Base-by-base conservation (phyloP, 768 basidiomycete species). In the Saitozyma podzolica region DNA sequence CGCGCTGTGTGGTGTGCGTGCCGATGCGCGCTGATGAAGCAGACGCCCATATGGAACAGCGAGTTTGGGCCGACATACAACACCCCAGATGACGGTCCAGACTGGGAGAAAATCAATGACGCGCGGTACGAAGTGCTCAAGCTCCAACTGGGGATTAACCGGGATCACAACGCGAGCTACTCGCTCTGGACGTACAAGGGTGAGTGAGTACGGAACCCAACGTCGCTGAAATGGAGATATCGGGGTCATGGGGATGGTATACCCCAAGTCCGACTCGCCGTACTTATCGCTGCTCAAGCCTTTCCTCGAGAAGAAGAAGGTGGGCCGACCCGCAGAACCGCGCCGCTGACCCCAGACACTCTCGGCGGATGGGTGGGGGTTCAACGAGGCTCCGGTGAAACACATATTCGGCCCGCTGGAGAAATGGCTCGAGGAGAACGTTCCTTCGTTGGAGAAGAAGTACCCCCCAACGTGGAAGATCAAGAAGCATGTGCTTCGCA, bases 101-200 rank as follows among this genome's bases (percentile, higher is more conserved):
- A 80, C 51, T 88, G 86, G 56, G 86, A 90, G 37, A 67, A 69
- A 45, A 88, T 89, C 80, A 91, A 92, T 79, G 82, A 84, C 64
- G 73, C 67, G 17, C 81, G 90, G 29, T 88, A 86, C 79, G 81
- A 79, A 16, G 88, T 90, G 8, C 83, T 92, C 63, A 83, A 86
- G 62, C 88, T 90, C 71, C 91, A 92, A 71, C 81, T 91, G 37
- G 81, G 80, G 47, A 85, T 91, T 61, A 91, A 92, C 79, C 84
- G 85, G 70, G 73, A 87, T 80, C 86, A 85, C 47, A 54, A 76
- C 55, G 58, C 69, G 4, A 58, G 57, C 16, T 91, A 89, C 89
- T 87, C 87, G 0, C 91, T 91, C 81, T 91, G 91, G 90, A 80
- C 90, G 19, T 91, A 89, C 84, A 79, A 92, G 89, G 72, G 47